A percentile compares a stretch with the other conserved stretches of the same genome.
Conservation (phyloP, 768 basidiomycete species). For the Agaricus subrufescens region DNA sequence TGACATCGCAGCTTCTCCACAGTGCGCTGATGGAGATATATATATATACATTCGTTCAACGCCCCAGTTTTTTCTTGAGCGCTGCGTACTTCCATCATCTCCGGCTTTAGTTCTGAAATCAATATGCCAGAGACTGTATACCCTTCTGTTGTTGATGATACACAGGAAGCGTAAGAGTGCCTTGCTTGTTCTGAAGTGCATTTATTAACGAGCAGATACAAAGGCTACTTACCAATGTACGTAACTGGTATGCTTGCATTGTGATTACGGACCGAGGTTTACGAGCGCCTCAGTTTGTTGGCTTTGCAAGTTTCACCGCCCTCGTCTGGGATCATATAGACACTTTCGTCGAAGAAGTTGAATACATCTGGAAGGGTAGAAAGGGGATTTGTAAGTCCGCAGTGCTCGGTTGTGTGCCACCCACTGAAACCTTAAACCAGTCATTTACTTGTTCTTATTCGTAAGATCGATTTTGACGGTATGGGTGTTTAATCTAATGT, state of each 20-base stretch:
- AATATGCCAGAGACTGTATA: neutral
- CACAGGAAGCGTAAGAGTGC: neutral
- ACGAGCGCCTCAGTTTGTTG: conserved; percentile 36
- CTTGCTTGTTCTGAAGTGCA: neutral
- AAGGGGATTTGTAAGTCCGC: conserved; percentile 39
- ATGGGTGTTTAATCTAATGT: too few species aligned
- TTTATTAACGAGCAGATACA: neutral
- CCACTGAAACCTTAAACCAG: conserved; percentile 15
- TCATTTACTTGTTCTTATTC: conserved; percentile 39
- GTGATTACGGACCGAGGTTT: neutral
- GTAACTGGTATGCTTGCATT: neutral
- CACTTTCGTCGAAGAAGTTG: conserved; percentile 47
- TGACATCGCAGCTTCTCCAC: too few species aligned
- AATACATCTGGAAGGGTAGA: conserved; percentile 47
- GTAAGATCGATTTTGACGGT: conserved; percentile 18
- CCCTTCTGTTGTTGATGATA: neutral
- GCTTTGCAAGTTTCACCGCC: conserved; percentile 44
- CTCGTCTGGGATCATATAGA: conserved; percentile 56
- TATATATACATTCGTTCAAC: too few species aligned
- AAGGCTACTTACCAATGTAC: conserved; percentile 5
- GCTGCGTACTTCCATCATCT: too few species aligned
- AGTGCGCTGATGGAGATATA: too few species aligned
- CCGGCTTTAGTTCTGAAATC: too few species aligned
- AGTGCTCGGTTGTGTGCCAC: too few species aligned
- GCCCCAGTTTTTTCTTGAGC: too few species aligned